Percentiles rank a stretch among this genome's conserved stretches.
Evolutionary conservation across 495 filamentous ascomycete genomes (phyloP).

Genomic region (Aspergillus haitiensis): DNA sequence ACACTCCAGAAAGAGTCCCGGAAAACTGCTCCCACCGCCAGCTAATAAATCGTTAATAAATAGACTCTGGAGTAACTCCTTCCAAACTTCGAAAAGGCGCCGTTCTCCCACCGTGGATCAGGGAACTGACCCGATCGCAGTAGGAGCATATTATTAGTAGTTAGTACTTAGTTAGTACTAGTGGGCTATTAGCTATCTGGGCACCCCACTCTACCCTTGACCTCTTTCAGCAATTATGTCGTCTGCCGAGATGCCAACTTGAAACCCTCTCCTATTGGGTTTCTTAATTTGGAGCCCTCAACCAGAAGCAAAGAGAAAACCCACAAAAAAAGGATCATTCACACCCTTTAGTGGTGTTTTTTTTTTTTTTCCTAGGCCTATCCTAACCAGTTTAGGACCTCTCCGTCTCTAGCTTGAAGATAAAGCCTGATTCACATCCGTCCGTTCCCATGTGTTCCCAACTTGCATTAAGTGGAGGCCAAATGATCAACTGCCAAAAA

Average conservation of each 20-base stretch:
- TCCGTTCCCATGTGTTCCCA: neutral
- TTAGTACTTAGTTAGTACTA: slow-evolving; percentile 1
- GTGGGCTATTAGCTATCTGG: too few species aligned
- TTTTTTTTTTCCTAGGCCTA: slow-evolving; percentile 3
- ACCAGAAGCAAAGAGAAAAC: slow-evolving; percentile 11
- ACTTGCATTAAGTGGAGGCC: neutral
- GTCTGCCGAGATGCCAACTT: slow-evolving; percentile 20
- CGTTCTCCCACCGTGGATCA: slow-evolving; percentile 6
- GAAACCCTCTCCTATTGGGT: slow-evolving; percentile 11
- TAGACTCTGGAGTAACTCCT: slow-evolving; percentile 8
- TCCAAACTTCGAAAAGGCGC: slow-evolving; percentile 1
- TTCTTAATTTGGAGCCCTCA: slow-evolving; percentile 25
- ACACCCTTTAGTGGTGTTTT: neutral
- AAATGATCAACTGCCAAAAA: slow-evolving; percentile 11
- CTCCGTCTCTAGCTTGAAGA: slow-evolving; percentile 15
- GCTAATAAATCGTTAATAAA: neutral
- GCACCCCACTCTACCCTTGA: slow-evolving; percentile 1
- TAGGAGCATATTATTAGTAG: slow-evolving; percentile 16
- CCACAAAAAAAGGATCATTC: neutral
- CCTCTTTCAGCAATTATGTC: slow-evolving; percentile 16
- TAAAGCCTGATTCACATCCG: slow-evolving; percentile 12
- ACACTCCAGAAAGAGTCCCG: neutral
- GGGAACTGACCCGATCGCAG: slow-evolving; percentile 12
- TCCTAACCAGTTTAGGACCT: slow-evolving; percentile 7
- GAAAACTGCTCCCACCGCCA: neutral